These are phyloP conservation scores for Salix exigua DNA, from an alignment of 345 rosid genomes.

Conservation along the genomic window DNA sequence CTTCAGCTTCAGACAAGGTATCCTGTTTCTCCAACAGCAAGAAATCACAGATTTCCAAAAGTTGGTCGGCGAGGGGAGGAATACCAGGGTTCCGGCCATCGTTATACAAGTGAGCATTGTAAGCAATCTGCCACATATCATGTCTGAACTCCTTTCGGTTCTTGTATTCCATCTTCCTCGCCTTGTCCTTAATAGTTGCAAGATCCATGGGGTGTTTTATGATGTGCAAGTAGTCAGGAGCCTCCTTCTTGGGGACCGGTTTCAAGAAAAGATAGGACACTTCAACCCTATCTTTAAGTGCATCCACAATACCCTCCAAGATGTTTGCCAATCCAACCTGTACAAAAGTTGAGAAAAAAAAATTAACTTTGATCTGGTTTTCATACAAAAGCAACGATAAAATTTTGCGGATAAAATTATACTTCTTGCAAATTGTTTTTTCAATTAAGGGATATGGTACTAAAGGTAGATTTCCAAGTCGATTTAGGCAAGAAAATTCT, in stretches of 20 bases:
- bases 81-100: conserved; percentile 79
- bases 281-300: conserved; percentile 51
- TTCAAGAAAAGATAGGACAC: conserved; percentile 82
- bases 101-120: conserved; percentile 78
- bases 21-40: conserved; percentile 44
- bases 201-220: conserved; percentile 83
- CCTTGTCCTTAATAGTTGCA: conserved; percentile 76
- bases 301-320: conserved; percentile 71
- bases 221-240: conserved; percentile 72
- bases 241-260: conserved; percentile 87
- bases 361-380: neutral
- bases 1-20: conserved; percentile 62
- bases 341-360: neutral
- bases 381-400: neutral
- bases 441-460: neutral
- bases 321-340: conserved; percentile 88
- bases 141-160: conserved; percentile 66
- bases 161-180: conserved; percentile 77
- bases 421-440: neutral
- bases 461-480: neutral
- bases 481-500: neutral
- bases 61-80: conserved; percentile 96
- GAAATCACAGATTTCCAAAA: conserved; percentile 83
- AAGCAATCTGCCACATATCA: conserved; percentile 79
- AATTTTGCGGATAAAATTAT: neutral